Percentiles rank a stretch among this genome's conserved stretches.
phyloP scores from a whole-genome alignment of 106 monocot genomes.

The Dendrobium officinale region DNA sequence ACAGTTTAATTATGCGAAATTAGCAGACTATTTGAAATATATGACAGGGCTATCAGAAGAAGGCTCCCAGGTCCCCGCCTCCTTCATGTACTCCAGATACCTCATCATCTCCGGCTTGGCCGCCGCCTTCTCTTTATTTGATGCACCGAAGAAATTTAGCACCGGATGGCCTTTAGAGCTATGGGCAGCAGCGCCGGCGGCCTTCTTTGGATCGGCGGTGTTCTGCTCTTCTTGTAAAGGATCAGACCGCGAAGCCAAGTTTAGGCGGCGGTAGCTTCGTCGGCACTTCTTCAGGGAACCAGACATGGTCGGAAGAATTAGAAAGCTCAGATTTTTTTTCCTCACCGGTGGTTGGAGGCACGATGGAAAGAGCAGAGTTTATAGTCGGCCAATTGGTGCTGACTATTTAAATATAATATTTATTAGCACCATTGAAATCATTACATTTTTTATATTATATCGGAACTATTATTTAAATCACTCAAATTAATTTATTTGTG shows the following conservation, averaged over 20 bases:
- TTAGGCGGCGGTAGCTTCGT: background rate
- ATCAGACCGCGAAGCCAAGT: background rate
- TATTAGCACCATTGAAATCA: no score
- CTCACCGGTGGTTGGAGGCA: no score
- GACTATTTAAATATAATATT: no score
- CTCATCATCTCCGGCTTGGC: constrained; percentile 42
- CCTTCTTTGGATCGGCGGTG: background rate
- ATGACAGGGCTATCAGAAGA: constrained; percentile 28
- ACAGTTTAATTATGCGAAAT: no score
- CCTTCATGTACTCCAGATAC: constrained; percentile 45
- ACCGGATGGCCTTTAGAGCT: background rate
- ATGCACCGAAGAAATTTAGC: background rate
- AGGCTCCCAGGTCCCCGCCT: constrained; percentile 38
- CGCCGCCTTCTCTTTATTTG: constrained; percentile 22
- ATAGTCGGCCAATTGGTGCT: no score
- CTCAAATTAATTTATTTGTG: no score
- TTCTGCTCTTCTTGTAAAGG: background rate
- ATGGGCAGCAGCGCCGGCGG: background rate
- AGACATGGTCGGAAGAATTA: background rate
- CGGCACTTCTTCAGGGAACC: background rate
- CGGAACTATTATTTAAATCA: no score
- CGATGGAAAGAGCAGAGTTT: no score
- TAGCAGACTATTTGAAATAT: constrained; percentile 22
- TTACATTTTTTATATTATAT: no score
- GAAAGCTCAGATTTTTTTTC: no score